Evolutionary conservation across 805 yeast species (phyloP).

Genomic region (Tetrapisispora pingtungensis): DNA sequence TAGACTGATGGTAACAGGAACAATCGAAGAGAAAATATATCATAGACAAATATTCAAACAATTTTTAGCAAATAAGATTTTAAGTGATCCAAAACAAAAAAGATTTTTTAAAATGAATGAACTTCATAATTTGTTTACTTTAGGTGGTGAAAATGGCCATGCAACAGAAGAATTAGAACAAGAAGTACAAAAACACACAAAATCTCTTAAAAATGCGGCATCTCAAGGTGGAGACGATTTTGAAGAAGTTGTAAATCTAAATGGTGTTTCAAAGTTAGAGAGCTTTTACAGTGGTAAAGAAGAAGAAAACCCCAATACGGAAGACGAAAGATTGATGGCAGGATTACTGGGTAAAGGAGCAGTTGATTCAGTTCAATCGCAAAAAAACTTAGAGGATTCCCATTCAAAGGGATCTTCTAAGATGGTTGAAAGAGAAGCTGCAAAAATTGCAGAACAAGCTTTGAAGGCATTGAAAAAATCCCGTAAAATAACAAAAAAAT

Average conservation of each 20-base stretch:
- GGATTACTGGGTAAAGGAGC: constrained; percentile 60
- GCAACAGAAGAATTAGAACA: constrained; percentile 32
- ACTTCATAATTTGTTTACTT: constrained; percentile 74
- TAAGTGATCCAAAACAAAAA: constrained; percentile 91
- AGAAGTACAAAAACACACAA: constrained; percentile 53
- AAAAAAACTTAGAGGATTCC: constrained; percentile 63
- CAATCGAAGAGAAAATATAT: constrained; percentile 93
- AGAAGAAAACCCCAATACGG: constrained; percentile 31
- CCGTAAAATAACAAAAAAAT: constrained; percentile 29
- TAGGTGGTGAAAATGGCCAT: constrained; percentile 56
- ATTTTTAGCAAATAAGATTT: constrained; percentile 80
- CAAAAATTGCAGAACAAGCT: constrained; percentile 43
- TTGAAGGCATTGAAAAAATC: constrained; percentile 52
- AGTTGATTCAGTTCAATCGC: constrained; percentile 65
- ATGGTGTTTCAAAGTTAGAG: constrained; percentile 68
- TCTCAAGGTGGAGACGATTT: constrained; percentile 54
- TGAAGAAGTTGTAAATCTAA: constrained; percentile 47
- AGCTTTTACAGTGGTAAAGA: constrained; percentile 46
- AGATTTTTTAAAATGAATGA: constrained; percentile 89
- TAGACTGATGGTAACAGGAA: constrained; percentile 85
- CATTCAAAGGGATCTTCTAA: constrained; percentile 26
- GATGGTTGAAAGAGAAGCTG: constrained; percentile 50
- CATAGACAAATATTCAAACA: constrained; percentile 96
- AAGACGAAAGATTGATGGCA: constrained; percentile 60
- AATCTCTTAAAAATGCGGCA: constrained; percentile 25